Evolutionary conservation across 164 flowering plant species (phyloP).

Genomic region (Chimonanthus praecox): DNA sequence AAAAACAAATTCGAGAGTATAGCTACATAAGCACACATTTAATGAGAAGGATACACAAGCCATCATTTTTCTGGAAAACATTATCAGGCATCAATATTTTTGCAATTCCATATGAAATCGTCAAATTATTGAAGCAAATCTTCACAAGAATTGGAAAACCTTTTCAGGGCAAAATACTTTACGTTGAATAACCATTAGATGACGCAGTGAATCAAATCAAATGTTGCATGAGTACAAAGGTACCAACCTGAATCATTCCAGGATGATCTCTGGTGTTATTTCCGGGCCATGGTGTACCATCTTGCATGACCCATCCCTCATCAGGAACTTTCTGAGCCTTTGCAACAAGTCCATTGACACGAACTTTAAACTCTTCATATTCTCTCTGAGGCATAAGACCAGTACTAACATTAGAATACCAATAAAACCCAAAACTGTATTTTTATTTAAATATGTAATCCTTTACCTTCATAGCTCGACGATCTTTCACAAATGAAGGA

Average conservation of each 20-base stretch:
- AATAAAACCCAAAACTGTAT: neutral
- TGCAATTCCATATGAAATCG: no score
- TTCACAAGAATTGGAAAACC: no score
- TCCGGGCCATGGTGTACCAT: conserved; percentile 65
- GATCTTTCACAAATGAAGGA: conserved; percentile 47
- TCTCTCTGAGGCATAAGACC: conserved; percentile 33
- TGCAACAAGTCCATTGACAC: conserved; percentile 46
- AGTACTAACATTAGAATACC: neutral
- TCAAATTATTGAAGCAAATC: no score
- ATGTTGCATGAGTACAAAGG: neutral
- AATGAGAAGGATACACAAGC: no score
- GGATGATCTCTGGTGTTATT: conserved; percentile 56
- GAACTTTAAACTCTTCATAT: conserved; percentile 53
- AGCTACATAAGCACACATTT: no score
- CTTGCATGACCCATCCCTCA: conserved; percentile 62
- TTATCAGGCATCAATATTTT: no score
- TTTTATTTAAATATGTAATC: neutral
- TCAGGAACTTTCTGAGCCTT: conserved; percentile 48
- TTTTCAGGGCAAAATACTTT: no score
- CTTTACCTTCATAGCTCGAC: conserved; percentile 56
- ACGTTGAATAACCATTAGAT: no score
- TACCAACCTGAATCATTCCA: conserved; percentile 58
- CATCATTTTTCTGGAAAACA: no score
- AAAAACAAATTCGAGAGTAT: no score
- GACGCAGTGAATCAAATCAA: no score